Evolutionary conservation across 2,329 filamentous ascomycete genomes (phyloP), one percentile per base, ranked within the genome.

Genomic region (Thermomyces lanuginosus): DNA sequence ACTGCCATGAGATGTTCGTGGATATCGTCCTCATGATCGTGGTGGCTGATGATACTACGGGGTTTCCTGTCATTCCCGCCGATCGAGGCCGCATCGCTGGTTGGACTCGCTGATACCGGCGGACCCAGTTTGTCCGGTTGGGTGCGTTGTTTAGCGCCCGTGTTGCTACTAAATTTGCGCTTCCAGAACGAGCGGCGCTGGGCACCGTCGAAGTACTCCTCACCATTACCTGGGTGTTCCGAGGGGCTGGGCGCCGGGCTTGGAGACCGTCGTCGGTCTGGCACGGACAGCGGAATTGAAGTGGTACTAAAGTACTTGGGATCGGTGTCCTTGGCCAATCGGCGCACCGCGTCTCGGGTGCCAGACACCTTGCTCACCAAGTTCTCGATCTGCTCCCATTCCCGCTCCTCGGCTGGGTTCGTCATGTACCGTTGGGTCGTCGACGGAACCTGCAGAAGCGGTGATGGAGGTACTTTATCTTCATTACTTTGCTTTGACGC

Each of bases 111-210:
- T 5, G 63, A 58, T 3, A 57, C 55, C 11, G 67, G 46, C 41
- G 71, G 66, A 8, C 62, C 57, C 15, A 65, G 64, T n/a, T 63
- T 39, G 11, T 42, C 52, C 36, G 55, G 64, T 38, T 61, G 21
- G 57, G 39, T 29, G 44, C 59, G 36, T 55, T 48, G 11, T 53
- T 53, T 37, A 11, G 32, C 14, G 42, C 43, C 43, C 15, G 47
- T 53, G 12, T 55, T 57, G 21, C 49, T 56, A 41, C 73, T 84
- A 1, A 75, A 62, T 53, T 92, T 93, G 24, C 86, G 72, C 51
- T 83, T 92, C 89, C 89, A 98, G 45, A 98, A 95, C 0, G 81
- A 63, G 32, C 72, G 68, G 47, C 64, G 81, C 28, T 82, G 72
- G 6, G 39, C 50, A 32, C 42, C 40, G 10, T 46, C 47, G 15